phyloP scores from a whole-genome alignment of 164 flowering plant species.

The Hamamelis virginiana region DNA sequence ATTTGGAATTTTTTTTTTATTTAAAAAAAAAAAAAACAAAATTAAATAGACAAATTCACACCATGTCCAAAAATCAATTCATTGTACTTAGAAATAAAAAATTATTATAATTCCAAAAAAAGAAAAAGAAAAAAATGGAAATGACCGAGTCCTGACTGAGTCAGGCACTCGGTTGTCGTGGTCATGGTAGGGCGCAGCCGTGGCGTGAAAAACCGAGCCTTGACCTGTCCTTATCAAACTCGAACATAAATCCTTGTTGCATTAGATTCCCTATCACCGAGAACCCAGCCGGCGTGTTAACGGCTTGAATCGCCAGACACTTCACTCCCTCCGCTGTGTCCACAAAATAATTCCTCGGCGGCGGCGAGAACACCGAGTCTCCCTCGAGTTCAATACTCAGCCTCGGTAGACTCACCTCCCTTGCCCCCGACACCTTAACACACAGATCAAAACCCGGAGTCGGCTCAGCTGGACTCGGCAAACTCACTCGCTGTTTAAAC shows the following conservation, averaged over 20 bases:
- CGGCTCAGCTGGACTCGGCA: conserved; percentile 31
- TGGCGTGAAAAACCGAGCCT: conserved; percentile 67
- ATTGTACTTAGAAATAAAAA: too few species aligned
- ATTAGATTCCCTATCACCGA: conserved; percentile 80
- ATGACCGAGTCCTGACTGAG: not conserved
- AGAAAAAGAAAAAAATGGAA: too few species aligned
- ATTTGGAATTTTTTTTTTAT: too few species aligned
- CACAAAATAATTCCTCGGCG: conserved; percentile 62
- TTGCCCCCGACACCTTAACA: conserved; percentile 43
- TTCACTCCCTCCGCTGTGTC: conserved; percentile 46
- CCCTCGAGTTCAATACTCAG: conserved; percentile 59
- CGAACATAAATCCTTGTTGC: conserved; percentile 82
- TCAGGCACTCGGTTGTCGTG: not conserved
- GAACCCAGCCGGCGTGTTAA: conserved; percentile 30
- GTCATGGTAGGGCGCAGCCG: conserved; percentile 45
- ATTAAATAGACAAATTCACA: too few species aligned
- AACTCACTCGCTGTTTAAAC: conserved; percentile 37
- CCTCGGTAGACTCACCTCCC: conserved; percentile 39
- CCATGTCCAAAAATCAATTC: too few species aligned
- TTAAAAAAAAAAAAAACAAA: too few species aligned
- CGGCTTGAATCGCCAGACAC: conserved; percentile 72
- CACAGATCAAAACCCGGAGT: conserved; percentile 57
- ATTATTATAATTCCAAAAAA: too few species aligned
- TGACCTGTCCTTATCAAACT: conserved; percentile 56
- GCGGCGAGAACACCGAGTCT: conserved; percentile 52